Evolutionary conservation across 2,329 filamentous ascomycete genomes (phyloP).

Genomic region (Diaporthe sp.): DNA sequence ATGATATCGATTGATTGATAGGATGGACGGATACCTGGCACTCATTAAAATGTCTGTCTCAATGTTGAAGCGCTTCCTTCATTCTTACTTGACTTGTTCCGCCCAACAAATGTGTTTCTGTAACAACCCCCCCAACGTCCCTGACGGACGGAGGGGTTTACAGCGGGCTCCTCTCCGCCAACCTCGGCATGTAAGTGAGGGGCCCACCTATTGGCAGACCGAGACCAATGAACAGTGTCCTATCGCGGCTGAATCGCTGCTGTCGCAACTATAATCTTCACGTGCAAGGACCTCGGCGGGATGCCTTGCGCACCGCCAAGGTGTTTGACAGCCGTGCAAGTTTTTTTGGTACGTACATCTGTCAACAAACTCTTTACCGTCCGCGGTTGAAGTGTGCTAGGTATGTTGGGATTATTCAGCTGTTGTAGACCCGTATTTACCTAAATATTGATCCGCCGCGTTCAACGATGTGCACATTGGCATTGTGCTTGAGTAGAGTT

Average conservation of each 20-base stretch:
- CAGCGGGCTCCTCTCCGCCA: background rate
- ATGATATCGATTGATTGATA: background rate
- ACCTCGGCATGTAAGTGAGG: background rate
- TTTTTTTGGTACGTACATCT: background rate
- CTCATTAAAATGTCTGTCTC: background rate
- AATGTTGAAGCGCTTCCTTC: background rate
- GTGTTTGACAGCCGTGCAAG: background rate
- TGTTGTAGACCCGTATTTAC: too few relatives aligned
- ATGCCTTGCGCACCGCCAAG: background rate
- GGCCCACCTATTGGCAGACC: background rate
- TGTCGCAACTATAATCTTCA: background rate
- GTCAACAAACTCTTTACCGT: background rate
- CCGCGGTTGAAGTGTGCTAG: too few relatives aligned
- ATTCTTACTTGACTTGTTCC: background rate
- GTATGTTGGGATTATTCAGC: too few relatives aligned
- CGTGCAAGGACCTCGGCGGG: slow-evolving; percentile 7
- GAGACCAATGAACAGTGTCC: background rate
- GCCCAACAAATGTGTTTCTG: background rate
- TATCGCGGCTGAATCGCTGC: slow-evolving; percentile 3
- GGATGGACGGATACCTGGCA: background rate
- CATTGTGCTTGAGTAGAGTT: too few relatives aligned
- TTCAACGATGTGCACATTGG: too few relatives aligned
- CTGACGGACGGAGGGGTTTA: background rate
- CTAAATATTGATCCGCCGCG: too few relatives aligned
- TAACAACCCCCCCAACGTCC: background rate